These are phyloP conservation scores for Abelmoschus esculentus DNA, from an alignment of 345 rosid genomes.

Conservation along the genomic window DNA sequence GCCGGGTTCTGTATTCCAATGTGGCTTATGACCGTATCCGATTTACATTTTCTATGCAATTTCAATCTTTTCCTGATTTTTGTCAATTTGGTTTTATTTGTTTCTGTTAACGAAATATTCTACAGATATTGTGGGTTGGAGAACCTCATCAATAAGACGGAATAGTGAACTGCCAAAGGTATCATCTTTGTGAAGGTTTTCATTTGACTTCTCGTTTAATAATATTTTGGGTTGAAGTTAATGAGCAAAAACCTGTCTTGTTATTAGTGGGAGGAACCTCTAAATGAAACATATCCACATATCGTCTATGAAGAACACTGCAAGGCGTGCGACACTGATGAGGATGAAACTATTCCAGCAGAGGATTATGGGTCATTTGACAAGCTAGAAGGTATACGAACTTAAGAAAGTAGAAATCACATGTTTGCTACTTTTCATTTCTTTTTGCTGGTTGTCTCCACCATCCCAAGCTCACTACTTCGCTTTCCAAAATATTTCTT, in stretches of 20 bases:
- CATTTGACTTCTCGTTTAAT: not conserved
- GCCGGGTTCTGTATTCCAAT: constrained; percentile 87
- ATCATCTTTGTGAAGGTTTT: constrained; percentile 1
- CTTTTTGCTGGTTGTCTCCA: not conserved
- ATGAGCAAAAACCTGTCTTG: constrained; percentile 11
- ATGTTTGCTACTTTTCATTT: not conserved
- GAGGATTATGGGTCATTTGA: constrained; percentile 35
- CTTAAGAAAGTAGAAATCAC: not conserved
- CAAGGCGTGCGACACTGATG: constrained; percentile 50
- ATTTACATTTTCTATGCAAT: constrained; percentile 6
- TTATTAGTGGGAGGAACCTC: constrained; percentile 59
- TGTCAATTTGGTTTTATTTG: constrained; percentile 10
- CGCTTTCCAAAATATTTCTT: not conserved
- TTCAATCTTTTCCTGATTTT: not conserved
- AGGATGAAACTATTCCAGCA: constrained; percentile 26
- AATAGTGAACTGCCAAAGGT: constrained; percentile 82
- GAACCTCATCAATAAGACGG: constrained; percentile 89
- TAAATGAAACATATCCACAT: constrained; percentile 79
- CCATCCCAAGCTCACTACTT: not conserved
- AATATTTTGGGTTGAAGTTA: not conserved
- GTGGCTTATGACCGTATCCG: constrained; percentile 89
- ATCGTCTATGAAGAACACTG: constrained; percentile 84
- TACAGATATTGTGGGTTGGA: constrained; percentile 94
- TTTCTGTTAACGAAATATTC: constrained; percentile 35
- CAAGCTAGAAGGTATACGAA: constrained; percentile 68